Evolutionary conservation across 2,329 filamentous ascomycete genomes (phyloP).

Genomic region (Aspergillus quadrilineatus): DNA sequence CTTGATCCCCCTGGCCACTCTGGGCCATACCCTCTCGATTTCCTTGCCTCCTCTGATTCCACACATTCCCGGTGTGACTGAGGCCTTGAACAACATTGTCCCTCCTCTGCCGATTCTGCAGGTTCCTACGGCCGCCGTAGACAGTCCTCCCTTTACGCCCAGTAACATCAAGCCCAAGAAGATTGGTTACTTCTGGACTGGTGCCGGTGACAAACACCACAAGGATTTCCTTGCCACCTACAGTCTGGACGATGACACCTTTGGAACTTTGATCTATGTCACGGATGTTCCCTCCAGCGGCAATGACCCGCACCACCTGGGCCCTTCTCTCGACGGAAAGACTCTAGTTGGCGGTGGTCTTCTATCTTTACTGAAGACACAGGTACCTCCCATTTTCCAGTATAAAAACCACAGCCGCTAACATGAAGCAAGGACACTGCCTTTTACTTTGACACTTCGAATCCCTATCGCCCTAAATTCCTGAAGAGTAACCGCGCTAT

Average conservation of each 20-base stretch:
- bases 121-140: constrained; percentile 49
- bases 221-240: constrained; percentile 28
- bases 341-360: constrained; percentile 59
- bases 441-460: constrained; percentile 60
- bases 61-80: constrained; percentile 59
- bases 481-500: constrained; percentile 60
- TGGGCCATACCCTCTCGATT: constrained; percentile 19
- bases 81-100: constrained; percentile 51
- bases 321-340: constrained; percentile 57
- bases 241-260: constrained; percentile 52
- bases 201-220: constrained; percentile 59
- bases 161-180: constrained; percentile 63
- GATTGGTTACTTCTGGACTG: constrained; percentile 66
- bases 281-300: constrained; percentile 60
- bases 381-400: neutral
- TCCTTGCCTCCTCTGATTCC: constrained; percentile 58
- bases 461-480: constrained; percentile 61
- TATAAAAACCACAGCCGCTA: neutral
- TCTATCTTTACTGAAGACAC: constrained; percentile 12
- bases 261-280: constrained; percentile 59
- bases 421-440: constrained; percentile 52
- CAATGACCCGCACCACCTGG: constrained; percentile 62
- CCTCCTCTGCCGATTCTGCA: constrained; percentile 60
- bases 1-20: constrained; percentile 17
- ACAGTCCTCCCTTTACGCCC: constrained; percentile 49